Conservation (phyloP, 441 rosid species). For the Syzygium malaccense region DNA sequence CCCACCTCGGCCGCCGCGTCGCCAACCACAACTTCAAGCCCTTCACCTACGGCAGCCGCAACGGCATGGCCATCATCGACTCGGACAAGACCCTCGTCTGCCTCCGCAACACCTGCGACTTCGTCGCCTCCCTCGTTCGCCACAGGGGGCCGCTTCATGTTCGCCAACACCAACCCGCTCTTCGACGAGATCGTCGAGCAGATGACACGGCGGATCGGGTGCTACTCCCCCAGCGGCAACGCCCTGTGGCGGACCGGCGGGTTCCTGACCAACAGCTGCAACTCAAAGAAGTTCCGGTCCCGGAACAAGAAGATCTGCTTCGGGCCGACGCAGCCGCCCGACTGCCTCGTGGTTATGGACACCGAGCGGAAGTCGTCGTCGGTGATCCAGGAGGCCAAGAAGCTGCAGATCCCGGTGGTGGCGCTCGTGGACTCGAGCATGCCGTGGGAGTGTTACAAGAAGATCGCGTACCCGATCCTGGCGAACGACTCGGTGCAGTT, state of each 20-base stretch:
- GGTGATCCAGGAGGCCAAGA: conserved; percentile 67
- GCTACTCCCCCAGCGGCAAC: conserved; percentile 53
- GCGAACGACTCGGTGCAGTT: conserved; percentile 92
- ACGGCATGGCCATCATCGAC: conserved; percentile 58
- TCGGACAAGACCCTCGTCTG: conserved; percentile 88
- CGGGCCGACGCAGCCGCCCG: conserved; percentile 79
- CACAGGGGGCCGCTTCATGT: conserved; percentile 53
- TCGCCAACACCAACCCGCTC: conserved; percentile 89
- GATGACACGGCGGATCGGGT: conserved; percentile 68
- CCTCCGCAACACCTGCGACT: conserved; percentile 77
- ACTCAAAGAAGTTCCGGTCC: conserved; percentile 89
- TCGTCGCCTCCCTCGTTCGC: conserved; percentile 60
- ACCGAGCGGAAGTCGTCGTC: conserved; percentile 74
- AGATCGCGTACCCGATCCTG: conserved; percentile 83
- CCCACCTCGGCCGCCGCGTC: conserved; percentile 75
- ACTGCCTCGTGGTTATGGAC: conserved; percentile 88
- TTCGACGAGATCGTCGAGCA: conserved; percentile 80
- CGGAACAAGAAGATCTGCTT: conserved; percentile 84
- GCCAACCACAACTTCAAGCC: conserved; percentile 80
- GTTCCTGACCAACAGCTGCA: conserved; percentile 73
- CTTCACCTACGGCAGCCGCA: conserved; percentile 67
- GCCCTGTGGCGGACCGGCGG: conserved; percentile 78
- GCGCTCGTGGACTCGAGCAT: conserved; percentile 77
- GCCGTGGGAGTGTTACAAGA: conserved; percentile 73
- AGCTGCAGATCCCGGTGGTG: conserved; percentile 80